Conservation (phyloP, 352 stramenopile genomes). For the Elongisporangium senticosum region DNA sequence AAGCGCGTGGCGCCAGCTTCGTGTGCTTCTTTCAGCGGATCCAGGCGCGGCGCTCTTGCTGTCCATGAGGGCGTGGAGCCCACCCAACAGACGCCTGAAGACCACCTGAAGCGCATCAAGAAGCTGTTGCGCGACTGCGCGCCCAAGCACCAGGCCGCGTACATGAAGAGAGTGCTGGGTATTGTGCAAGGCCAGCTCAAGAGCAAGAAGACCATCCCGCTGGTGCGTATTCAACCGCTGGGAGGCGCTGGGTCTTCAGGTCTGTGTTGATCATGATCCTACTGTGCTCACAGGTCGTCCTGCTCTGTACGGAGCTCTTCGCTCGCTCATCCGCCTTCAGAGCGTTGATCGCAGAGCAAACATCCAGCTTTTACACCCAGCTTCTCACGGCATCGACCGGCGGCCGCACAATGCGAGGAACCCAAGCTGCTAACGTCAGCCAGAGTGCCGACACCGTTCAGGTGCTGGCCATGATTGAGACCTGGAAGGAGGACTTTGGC, state of each 20-base stretch:
- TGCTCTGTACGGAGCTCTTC: constrained; percentile 52
- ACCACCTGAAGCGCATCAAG: constrained; percentile 8
- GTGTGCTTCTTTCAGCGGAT: neutral
- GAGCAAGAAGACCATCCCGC: neutral
- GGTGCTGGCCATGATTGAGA: constrained; percentile 51
- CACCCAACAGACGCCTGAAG: neutral
- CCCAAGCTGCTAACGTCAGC: neutral
- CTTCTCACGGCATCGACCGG: constrained; percentile 42
- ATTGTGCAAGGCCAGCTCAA: neutral
- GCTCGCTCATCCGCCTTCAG: constrained; percentile 47
- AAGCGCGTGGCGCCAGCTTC: neutral
- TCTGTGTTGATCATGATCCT: neutral
- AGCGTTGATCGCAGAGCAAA: constrained; percentile 31
- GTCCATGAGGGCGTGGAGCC: neutral
- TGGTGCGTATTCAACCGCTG: neutral
- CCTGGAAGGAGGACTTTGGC: constrained; percentile 58
- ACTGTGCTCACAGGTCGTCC: constrained; percentile 13
- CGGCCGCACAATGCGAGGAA: constrained; percentile 8
- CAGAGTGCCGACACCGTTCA: constrained; percentile 13
- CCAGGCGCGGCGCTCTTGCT: neutral
- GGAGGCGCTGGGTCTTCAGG: neutral
- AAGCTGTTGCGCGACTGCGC: constrained; percentile 1
- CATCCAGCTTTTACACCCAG: constrained; percentile 36
- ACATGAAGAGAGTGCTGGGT: constrained; percentile 1
- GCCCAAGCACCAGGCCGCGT: neutral